Evolutionary conservation across 345 rosid species (phyloP).

Genomic region (Rhizophora mangle): DNA sequence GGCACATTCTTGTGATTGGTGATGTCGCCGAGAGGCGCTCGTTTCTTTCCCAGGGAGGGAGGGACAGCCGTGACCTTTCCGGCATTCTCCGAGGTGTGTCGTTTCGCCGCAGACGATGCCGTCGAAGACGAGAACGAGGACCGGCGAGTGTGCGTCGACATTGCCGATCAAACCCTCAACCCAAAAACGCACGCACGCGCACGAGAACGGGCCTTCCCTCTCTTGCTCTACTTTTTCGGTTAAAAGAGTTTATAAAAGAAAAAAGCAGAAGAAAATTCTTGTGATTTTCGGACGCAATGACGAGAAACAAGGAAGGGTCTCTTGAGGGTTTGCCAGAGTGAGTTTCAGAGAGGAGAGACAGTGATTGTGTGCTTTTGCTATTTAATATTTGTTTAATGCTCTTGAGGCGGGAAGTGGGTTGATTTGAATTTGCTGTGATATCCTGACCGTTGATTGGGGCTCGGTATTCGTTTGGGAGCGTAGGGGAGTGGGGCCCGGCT

Average conservation of each 20-base stretch:
- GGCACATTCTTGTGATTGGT: constrained; percentile 52
- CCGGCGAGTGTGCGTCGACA: constrained; percentile 40
- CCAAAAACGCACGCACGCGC: background rate
- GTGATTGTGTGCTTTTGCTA: constrained; percentile 13
- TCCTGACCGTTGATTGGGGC: constrained; percentile 5
- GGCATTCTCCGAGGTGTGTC: constrained; percentile 41
- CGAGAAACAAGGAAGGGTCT: background rate
- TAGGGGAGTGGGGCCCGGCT: constrained; percentile 7
- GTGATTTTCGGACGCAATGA: too few species aligned
- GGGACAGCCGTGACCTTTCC: constrained; percentile 37
- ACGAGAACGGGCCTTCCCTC: background rate
- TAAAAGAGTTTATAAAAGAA: too few species aligned
- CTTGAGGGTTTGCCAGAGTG: background rate
- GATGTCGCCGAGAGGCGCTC: constrained; percentile 82
- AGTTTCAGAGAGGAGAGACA: background rate
- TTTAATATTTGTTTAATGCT: constrained; percentile 9
- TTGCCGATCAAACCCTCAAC: background rate
- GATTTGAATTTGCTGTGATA: constrained; percentile 4
- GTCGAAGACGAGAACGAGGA: constrained; percentile 45
- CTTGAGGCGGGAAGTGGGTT: constrained; percentile 8
- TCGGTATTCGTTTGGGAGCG: constrained; percentile 5
- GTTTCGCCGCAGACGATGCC: constrained; percentile 49
- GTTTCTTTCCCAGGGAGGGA: constrained; percentile 53
- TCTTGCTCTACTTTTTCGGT: background rate
- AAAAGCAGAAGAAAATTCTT: too few species aligned